A percentile compares a stretch with the other conserved stretches of the same genome.
Conservation (phyloP, 768 basidiomycete genomes). For the Podaxis sp. region DNA sequence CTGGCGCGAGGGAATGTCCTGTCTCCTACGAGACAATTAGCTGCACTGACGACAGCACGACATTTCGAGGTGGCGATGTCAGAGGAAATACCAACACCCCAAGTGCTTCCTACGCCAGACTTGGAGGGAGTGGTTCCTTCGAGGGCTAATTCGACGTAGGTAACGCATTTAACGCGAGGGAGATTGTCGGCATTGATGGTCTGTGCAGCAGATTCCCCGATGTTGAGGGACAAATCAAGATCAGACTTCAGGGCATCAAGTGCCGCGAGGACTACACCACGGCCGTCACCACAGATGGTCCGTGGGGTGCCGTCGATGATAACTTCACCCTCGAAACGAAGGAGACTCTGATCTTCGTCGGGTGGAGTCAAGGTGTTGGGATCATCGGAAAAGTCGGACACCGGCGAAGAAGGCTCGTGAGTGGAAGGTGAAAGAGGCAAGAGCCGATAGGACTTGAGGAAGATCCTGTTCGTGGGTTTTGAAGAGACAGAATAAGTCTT, state of each 20-base stretch:
- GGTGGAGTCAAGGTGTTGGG: slow-evolving; percentile 40
- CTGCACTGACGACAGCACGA: slow-evolving; percentile 85
- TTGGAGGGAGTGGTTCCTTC: slow-evolving; percentile 61
- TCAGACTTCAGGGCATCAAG: slow-evolving; percentile 82
- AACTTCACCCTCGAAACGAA: slow-evolving; percentile 84
- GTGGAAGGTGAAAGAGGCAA: slow-evolving; percentile 41
- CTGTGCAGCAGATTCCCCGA: slow-evolving; percentile 93
- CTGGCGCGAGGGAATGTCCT: slow-evolving; percentile 50
- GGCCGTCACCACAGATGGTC: slow-evolving; percentile 87
- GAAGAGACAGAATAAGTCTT: slow-evolving; percentile 74
- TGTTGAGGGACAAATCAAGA: slow-evolving; percentile 74
- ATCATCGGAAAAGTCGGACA: slow-evolving; percentile 53
- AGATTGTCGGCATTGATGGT: slow-evolving; percentile 79
- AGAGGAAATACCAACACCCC: slow-evolving; percentile 91
- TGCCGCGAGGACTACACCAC: slow-evolving; percentile 91
- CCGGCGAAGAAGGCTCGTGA: slow-evolving; percentile 38
- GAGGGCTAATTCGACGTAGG: slow-evolving; percentile 88
- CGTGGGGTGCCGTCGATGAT: slow-evolving; percentile 80
- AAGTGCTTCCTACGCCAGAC: slow-evolving; percentile 58
- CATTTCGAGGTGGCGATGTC: slow-evolving; percentile 90
- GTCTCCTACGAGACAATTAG: slow-evolving; percentile 77
- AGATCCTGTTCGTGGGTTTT: slow-evolving; percentile 66
- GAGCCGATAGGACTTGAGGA: slow-evolving; percentile 48
- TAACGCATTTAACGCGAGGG: slow-evolving; percentile 79
- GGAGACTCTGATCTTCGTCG: slow-evolving; percentile 61